Base-by-base conservation (phyloP, 179 eudicot species). In the Beta corolliflora region DNA sequence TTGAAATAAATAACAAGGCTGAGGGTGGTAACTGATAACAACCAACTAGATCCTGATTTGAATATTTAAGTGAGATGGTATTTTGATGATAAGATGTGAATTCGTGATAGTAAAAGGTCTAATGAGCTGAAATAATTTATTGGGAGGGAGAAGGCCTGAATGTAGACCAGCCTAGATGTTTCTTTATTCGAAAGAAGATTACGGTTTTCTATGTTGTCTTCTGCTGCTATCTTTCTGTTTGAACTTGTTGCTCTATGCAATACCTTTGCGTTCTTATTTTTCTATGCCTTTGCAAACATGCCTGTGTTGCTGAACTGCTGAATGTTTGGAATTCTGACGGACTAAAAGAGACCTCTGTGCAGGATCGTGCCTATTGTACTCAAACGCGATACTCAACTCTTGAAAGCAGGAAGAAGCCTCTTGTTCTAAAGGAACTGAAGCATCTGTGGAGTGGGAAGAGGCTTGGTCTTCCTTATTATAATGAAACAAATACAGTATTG, bases 311-410 rank as follows among this genome's bases (percentile, higher is more conserved):
- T 59, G 1, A 16, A 45, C 41, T 60, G 21, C 23, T 74, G 23
- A 36, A 44, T 64, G 65, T 10, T 76, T 29, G 61, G 61, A 48
- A 73, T 61, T 75, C 59, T 68, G 8, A 45, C 75, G 67, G 25
- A 75, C 60, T 14, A 41, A 31, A 9, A 9, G 53, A 59, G n/a
- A 71, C 60, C 41, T 70, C 36, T 77, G 41, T 73, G 82, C 94
- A 95, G 99, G 92, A 93, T 86, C 95, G 88, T 71, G 85, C 90
- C 56, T 93, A 92, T 64, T 93, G 98, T 80, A 92, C 97, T 29
- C 77, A 83, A 41, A 90, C 99, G 10, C 92, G 91, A 73, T 87
- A 70, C 74, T 61, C 65, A 79, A 93, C 92, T 46, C 55, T 91
- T 53, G 94, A 91, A 86, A 90, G 89, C 79, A 88, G 71, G 59